phyloP scores from a whole-genome alignment of 2,329 filamentous ascomycete genomes.

The Aspergillus cejpii region DNA sequence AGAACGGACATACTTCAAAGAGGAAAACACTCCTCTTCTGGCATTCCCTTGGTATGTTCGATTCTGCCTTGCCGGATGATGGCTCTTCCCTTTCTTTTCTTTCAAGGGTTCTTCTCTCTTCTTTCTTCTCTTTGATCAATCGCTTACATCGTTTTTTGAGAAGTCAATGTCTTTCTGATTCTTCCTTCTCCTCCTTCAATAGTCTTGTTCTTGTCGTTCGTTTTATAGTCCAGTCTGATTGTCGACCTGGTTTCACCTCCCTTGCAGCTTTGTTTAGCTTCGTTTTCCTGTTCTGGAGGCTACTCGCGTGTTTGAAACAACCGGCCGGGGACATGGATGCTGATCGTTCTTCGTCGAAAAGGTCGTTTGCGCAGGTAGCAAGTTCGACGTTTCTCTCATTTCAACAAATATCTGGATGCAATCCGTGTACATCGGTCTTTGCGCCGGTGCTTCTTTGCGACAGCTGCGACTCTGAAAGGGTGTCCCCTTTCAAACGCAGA shows the following conservation, averaged over 20 bases:
- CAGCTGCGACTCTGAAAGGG: constrained; percentile 24
- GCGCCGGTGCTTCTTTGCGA: constrained; percentile 21
- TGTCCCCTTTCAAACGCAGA: constrained; percentile 28
- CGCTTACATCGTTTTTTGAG: constrained; percentile 4
- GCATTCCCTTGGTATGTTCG: constrained; percentile 23
- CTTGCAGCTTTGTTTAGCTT: constrained; percentile 23
- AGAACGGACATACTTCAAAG: constrained; percentile 18
- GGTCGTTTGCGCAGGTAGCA: constrained; percentile 40
- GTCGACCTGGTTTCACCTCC: constrained; percentile 22
- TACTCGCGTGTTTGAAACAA: constrained; percentile 7
- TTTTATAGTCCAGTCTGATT: constrained; percentile 18
- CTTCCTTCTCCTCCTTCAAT: constrained; percentile 6
- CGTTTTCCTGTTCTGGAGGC: constrained; percentile 15
- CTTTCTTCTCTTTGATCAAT: constrained; percentile 4
- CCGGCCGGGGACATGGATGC: constrained; percentile 22
- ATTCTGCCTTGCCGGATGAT: constrained; percentile 1
- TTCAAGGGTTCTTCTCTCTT: constrained; percentile 4
- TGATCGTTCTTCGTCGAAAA: constrained; percentile 29
- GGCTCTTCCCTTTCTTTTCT: neutral
- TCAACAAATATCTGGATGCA: constrained; percentile 25
- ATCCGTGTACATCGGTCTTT: constrained; percentile 19
- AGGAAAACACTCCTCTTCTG: constrained; percentile 14
- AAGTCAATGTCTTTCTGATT: neutral
- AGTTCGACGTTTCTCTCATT: constrained; percentile 24
- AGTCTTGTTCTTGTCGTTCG: constrained; percentile 15